These are phyloP conservation scores for Aspergillus hiratsukae DNA, from an alignment of 2,329 filamentous ascomycete species.

Conservation along the genomic window DNA sequence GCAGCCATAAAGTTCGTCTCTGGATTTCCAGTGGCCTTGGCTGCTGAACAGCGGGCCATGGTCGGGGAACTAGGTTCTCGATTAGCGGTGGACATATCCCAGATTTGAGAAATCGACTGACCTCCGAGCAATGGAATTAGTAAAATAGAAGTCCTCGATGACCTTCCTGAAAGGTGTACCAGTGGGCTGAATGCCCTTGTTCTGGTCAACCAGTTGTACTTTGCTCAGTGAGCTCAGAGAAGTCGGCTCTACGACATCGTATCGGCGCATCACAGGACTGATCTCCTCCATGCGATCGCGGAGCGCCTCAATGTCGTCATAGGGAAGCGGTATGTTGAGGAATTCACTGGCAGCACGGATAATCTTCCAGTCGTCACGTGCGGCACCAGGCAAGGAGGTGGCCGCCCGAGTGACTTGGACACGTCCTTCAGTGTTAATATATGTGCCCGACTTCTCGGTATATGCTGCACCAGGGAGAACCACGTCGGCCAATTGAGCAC, in stretches of 20 bases:
- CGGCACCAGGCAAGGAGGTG: constrained; percentile 80
- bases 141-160: constrained; percentile 97
- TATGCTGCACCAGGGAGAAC: constrained; percentile 92
- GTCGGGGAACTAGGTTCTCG: constrained; percentile 70
- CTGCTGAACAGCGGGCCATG: constrained; percentile 94
- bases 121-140: constrained; percentile 94
- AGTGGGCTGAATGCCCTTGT: constrained; percentile 76
- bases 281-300: constrained; percentile 94
- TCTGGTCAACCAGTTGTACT: constrained; percentile 92
- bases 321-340: constrained; percentile 78
- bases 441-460: constrained; percentile 94
- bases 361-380: constrained; percentile 98
- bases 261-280: constrained; percentile 80
- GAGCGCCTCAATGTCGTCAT: constrained; percentile 85
- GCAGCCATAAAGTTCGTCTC: constrained; percentile 76
- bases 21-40: constrained; percentile 77
- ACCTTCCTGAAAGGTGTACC: constrained; percentile 74
- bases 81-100: constrained; percentile 10
- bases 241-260: constrained; percentile 84
- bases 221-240: constrained; percentile 74
- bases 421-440: constrained; percentile 95
- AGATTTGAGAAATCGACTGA: constrained; percentile 44
- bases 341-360: constrained; percentile 90
- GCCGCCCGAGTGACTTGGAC: constrained; percentile 91
- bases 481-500: constrained; percentile 88